Evolutionary conservation across 345 rosid species (phyloP), one percentile per base, ranked within the genome.

Genomic region (Salix udensis): DNA sequence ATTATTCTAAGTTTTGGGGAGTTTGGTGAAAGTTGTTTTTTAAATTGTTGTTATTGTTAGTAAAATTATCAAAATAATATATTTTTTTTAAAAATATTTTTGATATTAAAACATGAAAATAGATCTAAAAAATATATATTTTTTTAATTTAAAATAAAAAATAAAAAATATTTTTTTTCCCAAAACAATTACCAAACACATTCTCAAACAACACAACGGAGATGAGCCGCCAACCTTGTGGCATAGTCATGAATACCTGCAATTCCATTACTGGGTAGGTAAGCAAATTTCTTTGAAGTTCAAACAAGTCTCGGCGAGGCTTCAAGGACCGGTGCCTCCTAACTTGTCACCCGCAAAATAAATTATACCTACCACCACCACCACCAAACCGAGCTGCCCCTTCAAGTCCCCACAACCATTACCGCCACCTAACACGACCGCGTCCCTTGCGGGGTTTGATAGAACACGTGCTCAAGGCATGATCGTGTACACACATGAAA

Each of bases 341-440:
- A 16, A 52, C 58, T 6, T 52, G 58, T 2, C 55, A 21, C 55
- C 2, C 55, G 1, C 55, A 18, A 6, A 50, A 50, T 50, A 15
- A 55, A 55, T 9, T 1, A 9, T 9, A 24, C 13, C 62, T 40
- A 55, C 62, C 62, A 55, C 13, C 44, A 9, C 13, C 62, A 1
- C 58, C 21, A 48, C 58, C 64, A 36, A 50, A 50, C 78, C n/a
- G 26, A 75, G 42, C 58, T 53, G 44, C 40, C 78, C 78, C 42
- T 18, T 39, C 37, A 12, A 55, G 62, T 12, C 26, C 62, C 52
- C 68, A 23, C 39, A 36, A 15, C 72, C 52, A n/a, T 14, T 28
- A 31, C 24, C 14, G 23, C 40, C 71, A 55, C 78, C 53, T 14
- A 67, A 50, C 78, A 8, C 62, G 23, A 23, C 10, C 31, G 72